A percentile compares a stretch with the other conserved stretches of the same genome.
Conservation (phyloP, 768 basidiomycete species). For the Termitomyces sp. region DNA sequence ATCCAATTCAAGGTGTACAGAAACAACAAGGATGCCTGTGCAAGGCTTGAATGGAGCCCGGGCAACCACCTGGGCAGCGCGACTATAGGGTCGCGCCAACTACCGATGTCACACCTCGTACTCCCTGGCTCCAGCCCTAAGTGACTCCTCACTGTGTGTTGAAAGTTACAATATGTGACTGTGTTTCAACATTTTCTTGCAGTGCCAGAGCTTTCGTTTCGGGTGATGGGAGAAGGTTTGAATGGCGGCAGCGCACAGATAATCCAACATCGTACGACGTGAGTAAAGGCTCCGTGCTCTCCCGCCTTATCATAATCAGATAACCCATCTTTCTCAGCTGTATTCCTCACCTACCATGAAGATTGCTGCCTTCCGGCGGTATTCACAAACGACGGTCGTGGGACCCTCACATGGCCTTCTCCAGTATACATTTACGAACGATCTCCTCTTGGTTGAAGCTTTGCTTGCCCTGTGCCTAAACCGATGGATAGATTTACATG, state of each 20-base stretch:
- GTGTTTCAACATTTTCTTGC: conserved; percentile 12
- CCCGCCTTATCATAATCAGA: neutral
- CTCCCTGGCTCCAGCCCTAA: conserved; percentile 41
- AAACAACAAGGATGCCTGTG: conserved; percentile 44
- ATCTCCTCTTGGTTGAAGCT: conserved; percentile 54
- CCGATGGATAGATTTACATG: conserved; percentile 65
- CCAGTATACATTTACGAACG: conserved; percentile 58
- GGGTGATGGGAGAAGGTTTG: conserved; percentile 51
- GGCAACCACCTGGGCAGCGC: conserved; percentile 51
- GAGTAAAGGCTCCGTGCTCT: conserved; percentile 18
- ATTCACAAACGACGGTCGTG: conserved; percentile 45
- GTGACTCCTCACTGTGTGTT: conserved; percentile 29
- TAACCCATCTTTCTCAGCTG: conserved; percentile 26
- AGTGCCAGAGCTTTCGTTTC: conserved; percentile 59
- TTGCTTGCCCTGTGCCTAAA: conserved; percentile 66
- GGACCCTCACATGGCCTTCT: conserved; percentile 61
- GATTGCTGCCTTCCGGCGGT: conserved; percentile 56
- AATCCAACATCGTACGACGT: conserved; percentile 57
- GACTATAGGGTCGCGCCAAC: conserved; percentile 44
- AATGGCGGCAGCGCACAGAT: conserved; percentile 55
- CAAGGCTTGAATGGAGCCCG: conserved; percentile 44
- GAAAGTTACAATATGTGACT: conserved; percentile 10
- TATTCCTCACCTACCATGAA: conserved; percentile 40
- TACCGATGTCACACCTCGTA: conserved; percentile 62
- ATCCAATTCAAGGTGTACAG: conserved; percentile 28